Evolutionary conservation across 2,329 filamentous ascomycete genomes (phyloP).

Genomic region (Aspergillus cejpii): DNA sequence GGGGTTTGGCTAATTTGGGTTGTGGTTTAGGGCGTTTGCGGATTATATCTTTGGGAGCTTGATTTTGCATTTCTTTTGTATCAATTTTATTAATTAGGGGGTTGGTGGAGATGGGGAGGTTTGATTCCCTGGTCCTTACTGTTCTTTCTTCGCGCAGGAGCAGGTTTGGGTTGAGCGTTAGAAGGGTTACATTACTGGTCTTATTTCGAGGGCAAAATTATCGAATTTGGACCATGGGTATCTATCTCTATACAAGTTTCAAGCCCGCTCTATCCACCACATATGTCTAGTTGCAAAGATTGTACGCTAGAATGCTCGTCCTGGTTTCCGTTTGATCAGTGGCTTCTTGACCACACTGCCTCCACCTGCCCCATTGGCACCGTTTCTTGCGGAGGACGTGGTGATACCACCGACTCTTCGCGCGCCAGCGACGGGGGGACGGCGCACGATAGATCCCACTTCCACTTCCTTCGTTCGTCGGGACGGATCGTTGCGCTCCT

Average conservation of each 20-base stretch:
- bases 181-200: too few relatives aligned
- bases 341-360: slow-evolving; percentile 39
- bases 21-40: slow-evolving; percentile 70
- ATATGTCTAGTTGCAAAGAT: not conserved
- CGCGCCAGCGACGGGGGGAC: slow-evolving; percentile 23
- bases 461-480: slow-evolving; percentile 34
- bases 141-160: too few relatives aligned
- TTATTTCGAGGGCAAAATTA: too few relatives aligned
- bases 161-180: too few relatives aligned
- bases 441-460: slow-evolving; percentile 33
- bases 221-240: too few relatives aligned
- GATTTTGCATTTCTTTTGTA: slow-evolving; percentile 96
- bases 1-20: slow-evolving; percentile 1
- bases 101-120: not conserved
- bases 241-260: too few relatives aligned
- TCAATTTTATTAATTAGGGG: slow-evolving; percentile 96
- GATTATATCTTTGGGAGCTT: slow-evolving; percentile 93
- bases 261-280: slow-evolving; percentile 1
- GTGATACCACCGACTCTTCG: slow-evolving; percentile 27
- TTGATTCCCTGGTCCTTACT: slow-evolving; percentile 4
- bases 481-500: slow-evolving; percentile 31
- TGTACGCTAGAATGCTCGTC: slow-evolving; percentile 29
- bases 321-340: slow-evolving; percentile 28
- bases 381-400: slow-evolving; percentile 24
- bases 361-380: slow-evolving; percentile 17